phyloP scores from a whole-genome alignment of 108 stramenopile species.

The Cylindrotheca closterium region DNA sequence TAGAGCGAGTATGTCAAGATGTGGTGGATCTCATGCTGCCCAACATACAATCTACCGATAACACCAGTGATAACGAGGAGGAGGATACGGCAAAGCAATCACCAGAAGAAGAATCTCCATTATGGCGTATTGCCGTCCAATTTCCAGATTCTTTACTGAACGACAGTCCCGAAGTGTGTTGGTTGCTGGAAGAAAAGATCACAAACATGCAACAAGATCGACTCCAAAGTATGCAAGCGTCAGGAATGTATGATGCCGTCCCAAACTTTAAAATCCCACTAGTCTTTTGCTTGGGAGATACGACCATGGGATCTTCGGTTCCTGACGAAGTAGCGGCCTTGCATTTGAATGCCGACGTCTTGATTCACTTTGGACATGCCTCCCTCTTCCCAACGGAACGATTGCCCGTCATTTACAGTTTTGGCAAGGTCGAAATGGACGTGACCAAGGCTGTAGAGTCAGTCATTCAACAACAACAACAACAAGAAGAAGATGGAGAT shows the following conservation, averaged over 20 bases:
- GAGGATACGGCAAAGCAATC: neutral
- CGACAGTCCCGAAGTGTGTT: conserved; percentile 77
- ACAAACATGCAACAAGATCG: no score
- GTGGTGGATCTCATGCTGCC: conserved; percentile 42
- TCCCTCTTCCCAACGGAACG: conserved; percentile 67
- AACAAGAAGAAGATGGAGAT: neutral
- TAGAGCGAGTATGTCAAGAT: no score
- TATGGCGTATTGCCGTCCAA: conserved; percentile 81
- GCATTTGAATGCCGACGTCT: conserved; percentile 88
- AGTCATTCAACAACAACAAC: neutral
- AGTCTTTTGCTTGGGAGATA: conserved; percentile 93
- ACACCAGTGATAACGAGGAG: neutral
- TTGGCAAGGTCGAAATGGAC: conserved; percentile 53
- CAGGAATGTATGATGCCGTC: conserved; percentile 5
- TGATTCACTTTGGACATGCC: conserved; percentile 93
- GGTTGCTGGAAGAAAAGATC: conserved; percentile 62
- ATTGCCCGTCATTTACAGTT: conserved; percentile 72
- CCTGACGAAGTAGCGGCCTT: conserved; percentile 93
- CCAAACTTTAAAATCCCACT: conserved; percentile 34
- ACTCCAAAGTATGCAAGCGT: neutral
- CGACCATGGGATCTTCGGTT: conserved; percentile 92
- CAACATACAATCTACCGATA: conserved; percentile 18
- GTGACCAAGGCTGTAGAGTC: conserved; percentile 21
- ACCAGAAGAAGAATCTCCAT: conserved; percentile 30
- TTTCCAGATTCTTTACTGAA: conserved; percentile 83